Evolutionary conservation across 2,329 filamentous ascomycete genomes (phyloP).

Genomic region (Colletotrichum acutatum): DNA sequence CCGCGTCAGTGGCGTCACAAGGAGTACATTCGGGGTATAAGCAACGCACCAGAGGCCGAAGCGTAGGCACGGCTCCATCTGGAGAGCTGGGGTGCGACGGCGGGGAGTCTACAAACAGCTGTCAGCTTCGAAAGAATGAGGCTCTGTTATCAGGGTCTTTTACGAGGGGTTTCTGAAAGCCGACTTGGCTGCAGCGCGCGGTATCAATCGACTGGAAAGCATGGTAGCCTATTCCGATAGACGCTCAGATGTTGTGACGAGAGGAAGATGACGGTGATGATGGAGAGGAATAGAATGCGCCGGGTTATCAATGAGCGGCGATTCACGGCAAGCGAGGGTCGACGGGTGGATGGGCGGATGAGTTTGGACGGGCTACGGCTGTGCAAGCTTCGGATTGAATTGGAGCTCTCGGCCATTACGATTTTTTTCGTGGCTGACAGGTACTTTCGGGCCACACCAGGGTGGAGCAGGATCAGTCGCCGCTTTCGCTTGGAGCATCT

Average conservation of each 20-base stretch:
- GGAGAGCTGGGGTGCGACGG: slow-evolving; percentile 56
- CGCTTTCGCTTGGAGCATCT: not conserved
- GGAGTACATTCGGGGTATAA: not conserved
- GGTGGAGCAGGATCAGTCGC: not conserved
- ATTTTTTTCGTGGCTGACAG: slow-evolving; percentile 17
- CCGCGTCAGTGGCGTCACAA: slow-evolving; percentile 37
- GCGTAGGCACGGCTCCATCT: slow-evolving; percentile 70
- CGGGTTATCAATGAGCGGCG: not conserved
- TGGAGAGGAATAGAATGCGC: slow-evolving; percentile 7
- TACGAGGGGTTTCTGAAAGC: slow-evolving; percentile 65
- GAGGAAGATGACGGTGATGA: slow-evolving; percentile 24
- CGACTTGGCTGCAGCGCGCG: slow-evolving; percentile 66
- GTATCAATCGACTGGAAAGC: slow-evolving; percentile 71
- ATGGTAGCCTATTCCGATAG: slow-evolving; percentile 54
- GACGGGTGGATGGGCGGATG: slow-evolving; percentile 16
- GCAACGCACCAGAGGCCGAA: slow-evolving; percentile 63
- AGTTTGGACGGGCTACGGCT: not conserved
- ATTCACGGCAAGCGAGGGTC: slow-evolving; percentile 18
- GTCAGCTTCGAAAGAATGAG: slow-evolving; percentile 16
- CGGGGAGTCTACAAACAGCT: slow-evolving; percentile 56
- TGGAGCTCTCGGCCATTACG: slow-evolving; percentile 9
- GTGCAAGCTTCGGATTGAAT: slow-evolving; percentile 11
- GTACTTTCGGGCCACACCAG: not conserved
- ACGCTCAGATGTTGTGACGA: slow-evolving; percentile 39
- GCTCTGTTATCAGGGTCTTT: slow-evolving; percentile 43